Conservation (phyloP, 2,329 filamentous ascomycete species). For the Harringtonia lauricola region DNA sequence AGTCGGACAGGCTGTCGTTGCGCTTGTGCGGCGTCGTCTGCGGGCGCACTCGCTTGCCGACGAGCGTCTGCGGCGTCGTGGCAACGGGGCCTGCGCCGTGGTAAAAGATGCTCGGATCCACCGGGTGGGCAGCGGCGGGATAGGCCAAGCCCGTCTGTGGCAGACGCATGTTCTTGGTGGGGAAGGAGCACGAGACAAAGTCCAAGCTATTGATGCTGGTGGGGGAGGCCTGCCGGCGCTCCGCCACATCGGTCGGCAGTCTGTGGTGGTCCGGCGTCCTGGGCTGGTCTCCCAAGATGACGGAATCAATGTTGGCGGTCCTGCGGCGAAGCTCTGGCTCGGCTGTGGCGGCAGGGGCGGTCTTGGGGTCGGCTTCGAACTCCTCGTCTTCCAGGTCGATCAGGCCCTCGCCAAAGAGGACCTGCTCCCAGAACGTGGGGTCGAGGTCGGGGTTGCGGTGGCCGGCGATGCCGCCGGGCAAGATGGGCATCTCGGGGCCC, state of each 20-base stretch:
- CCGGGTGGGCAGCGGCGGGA: constrained; percentile 44
- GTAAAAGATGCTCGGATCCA: constrained; percentile 36
- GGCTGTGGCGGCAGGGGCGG: not conserved
- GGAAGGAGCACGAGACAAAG: constrained; percentile 53
- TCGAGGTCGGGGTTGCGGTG: constrained; percentile 44
- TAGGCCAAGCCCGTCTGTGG: constrained; percentile 27
- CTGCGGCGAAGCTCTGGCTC: constrained; percentile 18
- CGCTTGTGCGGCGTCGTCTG: constrained; percentile 58
- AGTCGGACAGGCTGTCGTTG: constrained; percentile 80
- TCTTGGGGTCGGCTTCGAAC: constrained; percentile 8
- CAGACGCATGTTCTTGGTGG: constrained; percentile 35
- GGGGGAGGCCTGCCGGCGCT: constrained; percentile 35
- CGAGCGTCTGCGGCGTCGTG: constrained; percentile 44
- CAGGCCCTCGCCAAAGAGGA: constrained; percentile 32
- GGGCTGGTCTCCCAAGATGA: constrained; percentile 32
- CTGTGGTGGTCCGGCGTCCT: constrained; percentile 31
- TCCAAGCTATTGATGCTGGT: constrained; percentile 49
- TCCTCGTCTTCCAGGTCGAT: constrained; percentile 30
- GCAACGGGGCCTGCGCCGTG: constrained; percentile 39
- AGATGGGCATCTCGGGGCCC: constrained; percentile 54
- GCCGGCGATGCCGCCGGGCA: constrained; percentile 63
- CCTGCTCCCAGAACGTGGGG: constrained; percentile 41
- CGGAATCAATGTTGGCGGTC: constrained; percentile 36
- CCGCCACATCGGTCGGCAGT: constrained; percentile 14
- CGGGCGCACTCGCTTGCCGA: constrained; percentile 48